These are phyloP conservation scores for Fraxinus sp. DNA, from an alignment of 305 asterid species.

Conservation along the genomic window DNA sequence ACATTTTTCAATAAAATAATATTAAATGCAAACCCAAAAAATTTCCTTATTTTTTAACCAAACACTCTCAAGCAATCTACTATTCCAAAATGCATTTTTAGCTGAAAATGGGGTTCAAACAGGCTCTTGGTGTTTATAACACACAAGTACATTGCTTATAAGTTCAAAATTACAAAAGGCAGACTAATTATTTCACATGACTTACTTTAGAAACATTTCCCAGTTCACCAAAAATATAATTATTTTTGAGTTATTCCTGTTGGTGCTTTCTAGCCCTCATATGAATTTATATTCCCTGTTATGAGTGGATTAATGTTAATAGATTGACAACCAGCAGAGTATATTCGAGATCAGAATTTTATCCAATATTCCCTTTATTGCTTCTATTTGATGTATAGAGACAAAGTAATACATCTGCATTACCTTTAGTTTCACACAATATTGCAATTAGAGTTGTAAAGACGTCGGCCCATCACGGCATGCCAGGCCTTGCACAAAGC, in stretches of 20 bases:
- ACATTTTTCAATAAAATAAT: neutral
- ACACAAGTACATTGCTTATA: neutral
- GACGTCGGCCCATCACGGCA: neutral
- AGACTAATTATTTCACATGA: neutral
- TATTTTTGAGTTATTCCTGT: neutral
- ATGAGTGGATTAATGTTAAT: neutral
- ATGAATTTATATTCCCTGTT: neutral
- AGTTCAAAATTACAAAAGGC: slow-evolving; percentile 1
- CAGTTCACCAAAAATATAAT: neutral
- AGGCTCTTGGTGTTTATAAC: neutral
- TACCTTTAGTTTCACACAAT: neutral
- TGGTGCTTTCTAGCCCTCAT: neutral
- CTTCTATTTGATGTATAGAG: neutral
- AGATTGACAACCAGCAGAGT: neutral
- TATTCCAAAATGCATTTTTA: too few relatives aligned
- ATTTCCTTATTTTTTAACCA: neutral
- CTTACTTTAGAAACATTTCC: neutral
- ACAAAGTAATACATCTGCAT: neutral
- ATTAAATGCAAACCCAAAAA: neutral
- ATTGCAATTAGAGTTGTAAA: neutral
- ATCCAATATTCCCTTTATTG: neutral
- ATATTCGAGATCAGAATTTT: neutral
- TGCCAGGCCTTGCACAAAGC: neutral
- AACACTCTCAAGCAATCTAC: neutral
- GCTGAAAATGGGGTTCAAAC: too few relatives aligned